Percentiles rank a stretch among this genome's conserved stretches.
phyloP scores from a whole-genome alignment of 1,284 basidiomycete genomes.

The Bjerkandera adusta region DNA sequence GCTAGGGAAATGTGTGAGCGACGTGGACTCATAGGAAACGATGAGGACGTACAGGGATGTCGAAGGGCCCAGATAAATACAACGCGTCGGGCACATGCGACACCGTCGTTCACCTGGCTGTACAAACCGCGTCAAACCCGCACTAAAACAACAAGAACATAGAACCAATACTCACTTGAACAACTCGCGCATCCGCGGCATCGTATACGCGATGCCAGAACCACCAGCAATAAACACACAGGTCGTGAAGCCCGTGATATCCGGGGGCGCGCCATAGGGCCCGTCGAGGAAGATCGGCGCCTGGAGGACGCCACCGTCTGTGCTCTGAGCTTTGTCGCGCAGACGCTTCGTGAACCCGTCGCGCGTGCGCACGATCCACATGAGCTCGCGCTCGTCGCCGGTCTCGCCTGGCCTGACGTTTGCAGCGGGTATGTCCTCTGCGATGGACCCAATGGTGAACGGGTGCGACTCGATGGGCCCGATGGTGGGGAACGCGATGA shows the following conservation, averaged over 20 bases:
- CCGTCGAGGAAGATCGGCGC: slow-evolving; percentile 45
- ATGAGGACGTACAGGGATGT: slow-evolving; percentile 29
- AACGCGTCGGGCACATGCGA: slow-evolving; percentile 30
- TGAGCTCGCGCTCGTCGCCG: slow-evolving; percentile 30
- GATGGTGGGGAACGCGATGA: slow-evolving; percentile 8
- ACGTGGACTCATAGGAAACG: background rate
- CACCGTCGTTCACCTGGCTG: slow-evolving; percentile 23
- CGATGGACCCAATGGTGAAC: slow-evolving; percentile 3
- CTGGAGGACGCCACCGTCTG: slow-evolving; percentile 12
- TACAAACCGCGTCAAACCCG: background rate
- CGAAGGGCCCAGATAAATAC: slow-evolving; percentile 42
- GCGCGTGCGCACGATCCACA: slow-evolving; percentile 41
- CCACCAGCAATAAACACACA: slow-evolving; percentile 49
- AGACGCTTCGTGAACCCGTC: slow-evolving; percentile 21
- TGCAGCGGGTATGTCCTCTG: slow-evolving; percentile 29
- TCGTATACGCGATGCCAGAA: slow-evolving; percentile 44
- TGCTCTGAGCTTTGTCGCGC: slow-evolving; percentile 18
- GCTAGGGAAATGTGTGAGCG: slow-evolving; percentile 9
- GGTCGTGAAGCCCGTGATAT: slow-evolving; percentile 38
- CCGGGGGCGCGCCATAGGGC: slow-evolving; percentile 46
- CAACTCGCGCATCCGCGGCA: slow-evolving; percentile 41
- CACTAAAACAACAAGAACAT: background rate
- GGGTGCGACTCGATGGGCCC: slow-evolving; percentile 7
- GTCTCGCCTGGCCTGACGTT: slow-evolving; percentile 16
- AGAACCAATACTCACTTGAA: slow-evolving; percentile 31